Evolutionary conservation across 805 yeast species (phyloP).

Genomic region (Teunomyces stri): DNA sequence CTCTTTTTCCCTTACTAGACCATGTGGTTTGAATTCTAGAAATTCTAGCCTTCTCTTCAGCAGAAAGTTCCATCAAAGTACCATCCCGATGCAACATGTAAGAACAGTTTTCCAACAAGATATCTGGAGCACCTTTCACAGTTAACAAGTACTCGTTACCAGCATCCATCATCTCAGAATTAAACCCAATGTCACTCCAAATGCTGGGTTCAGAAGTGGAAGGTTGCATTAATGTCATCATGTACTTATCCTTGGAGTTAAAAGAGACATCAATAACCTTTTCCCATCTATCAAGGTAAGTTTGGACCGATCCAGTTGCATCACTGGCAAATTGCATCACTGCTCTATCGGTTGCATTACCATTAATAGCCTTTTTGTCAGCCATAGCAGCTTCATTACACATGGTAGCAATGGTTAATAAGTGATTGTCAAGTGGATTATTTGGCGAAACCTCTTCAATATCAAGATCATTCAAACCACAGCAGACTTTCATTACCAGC

Average conservation of each 20-base stretch:
- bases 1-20: slow-evolving; percentile 39
- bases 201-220: slow-evolving; percentile 4
- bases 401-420: slow-evolving; percentile 23
- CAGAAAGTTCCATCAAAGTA: slow-evolving; percentile 17
- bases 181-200: slow-evolving; percentile 12
- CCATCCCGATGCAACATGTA: slow-evolving; percentile 13
- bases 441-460: slow-evolving; percentile 11
- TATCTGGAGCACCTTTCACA: slow-evolving; percentile 49
- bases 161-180: slow-evolving; percentile 6
- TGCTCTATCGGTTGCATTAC: slow-evolving; percentile 52
- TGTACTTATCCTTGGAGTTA: slow-evolving; percentile 47
- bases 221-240: slow-evolving; percentile 33
- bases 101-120: slow-evolving; percentile 31
- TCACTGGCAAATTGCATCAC: slow-evolving; percentile 33
- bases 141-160: slow-evolving; percentile 19
- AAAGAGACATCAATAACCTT: slow-evolving; percentile 34
- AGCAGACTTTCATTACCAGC: slow-evolving; percentile 32
- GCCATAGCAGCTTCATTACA: slow-evolving; percentile 36
- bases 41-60: slow-evolving; percentile 14
- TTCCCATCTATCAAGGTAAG: slow-evolving; percentile 17
- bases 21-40: slow-evolving; percentile 28
- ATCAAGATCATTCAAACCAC: slow-evolving; percentile 12
- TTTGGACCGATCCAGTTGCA: slow-evolving; percentile 8
- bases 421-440: background rate
- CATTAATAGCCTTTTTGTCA: slow-evolving; percentile 25